Base-by-base conservation (phyloP, 148 eudicot species). In the Beta vulgaris region DNA sequence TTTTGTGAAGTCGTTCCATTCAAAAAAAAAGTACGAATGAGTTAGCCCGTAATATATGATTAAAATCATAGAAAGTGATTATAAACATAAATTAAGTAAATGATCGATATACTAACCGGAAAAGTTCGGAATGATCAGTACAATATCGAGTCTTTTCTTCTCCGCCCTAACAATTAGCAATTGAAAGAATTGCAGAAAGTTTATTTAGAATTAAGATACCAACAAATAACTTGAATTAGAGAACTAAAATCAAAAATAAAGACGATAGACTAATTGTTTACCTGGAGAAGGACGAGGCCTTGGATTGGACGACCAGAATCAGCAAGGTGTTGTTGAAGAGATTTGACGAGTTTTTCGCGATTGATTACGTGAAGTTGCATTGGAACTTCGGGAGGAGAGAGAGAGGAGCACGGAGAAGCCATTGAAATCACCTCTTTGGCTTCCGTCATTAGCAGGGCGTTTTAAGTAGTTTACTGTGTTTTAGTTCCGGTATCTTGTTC, bases 61-160 rank as follows among this genome's bases (percentile, higher is more conserved):
- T 6, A 51, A 51, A 51, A 51, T 51, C 9, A 21, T 8, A 6
- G n/a, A n/a, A n/a, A n/a, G n/a, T n/a, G n/a, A n/a, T n/a, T n/a
- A n/a, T n/a, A n/a, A 14, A 49, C 1, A 49, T 49, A 49, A 15
- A 14, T 10, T 2, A 3, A 14, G 4, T 3, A 53, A 53, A 53
- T 19, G 1, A 21, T 4, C 4, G 7, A 21, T 6, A 62, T 4
- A 70, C 71, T 63, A 66, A 91, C 97, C 97, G 86, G 79, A 93
- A 93, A 71, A 93, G 85, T 65, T 93, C 98, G 15, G 75, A 67
- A 80, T 93, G 98, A 93, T 93, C 98, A 31, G 98, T 93, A 83
- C 97, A 91, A 74, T 93, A 79, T 13, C 97, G 91, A 70, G 80
- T 90, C 73, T 87, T 77, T 85, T 93, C 97, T 53, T 91, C 93